phyloP scores from a whole-genome alignment of 495 filamentous ascomycete species.

The Xylaria intraflava region DNA sequence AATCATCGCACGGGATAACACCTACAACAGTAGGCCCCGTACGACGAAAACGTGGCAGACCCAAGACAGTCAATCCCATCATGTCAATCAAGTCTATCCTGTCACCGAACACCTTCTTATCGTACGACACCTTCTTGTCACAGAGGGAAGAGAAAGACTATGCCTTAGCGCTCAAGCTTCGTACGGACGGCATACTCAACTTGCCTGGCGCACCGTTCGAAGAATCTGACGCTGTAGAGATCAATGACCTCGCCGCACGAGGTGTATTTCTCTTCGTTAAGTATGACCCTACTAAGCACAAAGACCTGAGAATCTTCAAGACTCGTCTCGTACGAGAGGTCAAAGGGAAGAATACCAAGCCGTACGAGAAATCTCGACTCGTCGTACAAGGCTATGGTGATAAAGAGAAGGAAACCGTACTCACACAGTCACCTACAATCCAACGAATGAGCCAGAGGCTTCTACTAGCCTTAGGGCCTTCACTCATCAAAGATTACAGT shows the following conservation, averaged over 20 bases:
- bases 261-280: background rate
- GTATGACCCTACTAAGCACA: background rate
- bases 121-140: background rate
- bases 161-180: background rate
- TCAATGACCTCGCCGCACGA: background rate
- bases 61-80: no score
- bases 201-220: background rate
- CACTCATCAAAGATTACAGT: background rate
- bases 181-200: background rate
- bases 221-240: background rate
- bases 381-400: background rate
- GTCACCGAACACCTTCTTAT: background rate
- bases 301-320: background rate
- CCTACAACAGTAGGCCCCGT: no score
- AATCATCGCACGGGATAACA: no score
- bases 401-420: background rate
- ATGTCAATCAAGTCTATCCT: no score
- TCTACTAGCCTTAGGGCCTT: background rate
- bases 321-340: background rate
- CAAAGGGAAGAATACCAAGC: background rate
- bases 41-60: no score
- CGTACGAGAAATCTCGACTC: background rate
- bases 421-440: slow-evolving; percentile 5
- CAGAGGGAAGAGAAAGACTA: background rate
- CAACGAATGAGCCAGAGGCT: slow-evolving; percentile 2